Conservation (phyloP, 345 rosid species). For the Dovyalis caffra region DNA sequence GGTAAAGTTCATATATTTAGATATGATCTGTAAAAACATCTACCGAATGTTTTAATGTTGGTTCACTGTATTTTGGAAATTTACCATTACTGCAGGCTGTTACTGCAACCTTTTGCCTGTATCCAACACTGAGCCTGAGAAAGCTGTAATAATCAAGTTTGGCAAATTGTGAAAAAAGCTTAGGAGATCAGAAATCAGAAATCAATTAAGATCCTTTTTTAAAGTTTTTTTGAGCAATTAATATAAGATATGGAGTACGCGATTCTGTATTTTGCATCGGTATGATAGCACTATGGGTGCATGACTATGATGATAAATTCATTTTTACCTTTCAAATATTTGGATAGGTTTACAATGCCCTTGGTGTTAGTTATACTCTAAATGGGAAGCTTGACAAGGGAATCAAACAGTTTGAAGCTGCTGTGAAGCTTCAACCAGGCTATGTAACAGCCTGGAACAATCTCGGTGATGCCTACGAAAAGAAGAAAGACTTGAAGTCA, state of each 20-base stretch:
- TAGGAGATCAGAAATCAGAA: background rate
- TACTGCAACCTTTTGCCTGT: background rate
- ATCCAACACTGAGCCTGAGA: background rate
- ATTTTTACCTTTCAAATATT: background rate
- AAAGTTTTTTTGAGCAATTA: background rate
- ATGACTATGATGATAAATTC: background rate
- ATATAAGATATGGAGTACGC: background rate
- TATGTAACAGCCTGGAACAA: conserved; percentile 99
- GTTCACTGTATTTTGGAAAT: background rate
- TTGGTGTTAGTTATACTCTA: conserved; percentile 70
- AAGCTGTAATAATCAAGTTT: background rate
- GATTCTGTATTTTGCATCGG: background rate
- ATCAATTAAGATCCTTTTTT: background rate
- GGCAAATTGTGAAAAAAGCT: background rate
- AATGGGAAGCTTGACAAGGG: conserved; percentile 89
- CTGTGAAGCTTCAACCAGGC: conserved; percentile 89
- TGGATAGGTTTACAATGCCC: conserved; percentile 56
- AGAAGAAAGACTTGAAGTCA: conserved; percentile 69
- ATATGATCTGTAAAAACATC: background rate
- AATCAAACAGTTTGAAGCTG: conserved; percentile 72
- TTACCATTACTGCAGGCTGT: background rate
- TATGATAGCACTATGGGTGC: background rate
- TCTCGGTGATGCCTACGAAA: conserved; percentile 95
- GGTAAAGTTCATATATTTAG: background rate
- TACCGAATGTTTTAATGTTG: background rate